Percentiles rank a stretch among this genome's conserved stretches.
Conservation (phyloP, 805 yeast genomes). For the Lachancea sp. region DNA sequence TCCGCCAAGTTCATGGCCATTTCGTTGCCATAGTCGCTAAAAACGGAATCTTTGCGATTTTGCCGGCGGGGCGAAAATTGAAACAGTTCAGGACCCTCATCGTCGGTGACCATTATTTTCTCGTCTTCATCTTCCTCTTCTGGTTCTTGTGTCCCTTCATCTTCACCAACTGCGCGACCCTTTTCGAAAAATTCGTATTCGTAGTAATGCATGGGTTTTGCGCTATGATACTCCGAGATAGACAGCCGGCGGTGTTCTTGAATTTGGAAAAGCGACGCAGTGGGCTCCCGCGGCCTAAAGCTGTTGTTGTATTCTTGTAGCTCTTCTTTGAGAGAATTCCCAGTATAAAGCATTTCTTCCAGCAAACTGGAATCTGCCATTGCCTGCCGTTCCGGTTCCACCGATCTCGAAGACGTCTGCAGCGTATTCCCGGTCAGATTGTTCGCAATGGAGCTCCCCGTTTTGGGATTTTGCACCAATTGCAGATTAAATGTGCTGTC, state of each 20-base stretch:
- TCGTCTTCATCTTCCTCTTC: slow-evolving; percentile 7
- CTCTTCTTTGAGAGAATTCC: slow-evolving; percentile 1
- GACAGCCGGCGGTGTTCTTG: slow-evolving; percentile 20
- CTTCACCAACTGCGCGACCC: not conserved
- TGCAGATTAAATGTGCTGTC: slow-evolving; percentile 16
- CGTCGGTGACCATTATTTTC: slow-evolving; percentile 9
- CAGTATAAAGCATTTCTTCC: slow-evolving; percentile 11
- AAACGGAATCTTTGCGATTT: slow-evolving; percentile 7
- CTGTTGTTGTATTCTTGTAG: not conserved
- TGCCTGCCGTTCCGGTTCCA: not conserved
- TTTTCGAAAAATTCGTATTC: slow-evolving; percentile 28
- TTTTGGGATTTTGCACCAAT: slow-evolving; percentile 12
- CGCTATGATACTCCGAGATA: slow-evolving; percentile 25
- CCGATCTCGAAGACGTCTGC: slow-evolving; percentile 8
- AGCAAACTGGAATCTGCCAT: slow-evolving; percentile 7
- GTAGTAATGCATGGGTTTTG: slow-evolving; percentile 23
- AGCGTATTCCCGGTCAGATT: slow-evolving; percentile 30
- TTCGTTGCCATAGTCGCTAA: slow-evolving; percentile 10
- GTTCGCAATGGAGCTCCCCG: slow-evolving; percentile 14
- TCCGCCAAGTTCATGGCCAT: slow-evolving; percentile 9
- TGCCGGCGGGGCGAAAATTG: slow-evolving; percentile 4
- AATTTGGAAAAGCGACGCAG: not conserved
- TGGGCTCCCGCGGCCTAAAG: not conserved
- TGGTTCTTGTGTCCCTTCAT: not conserved
- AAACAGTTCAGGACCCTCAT: slow-evolving; percentile 7